phyloP scores from a whole-genome alignment of 2,329 filamentous ascomycete species.

The Fusarium duplospermum region DNA sequence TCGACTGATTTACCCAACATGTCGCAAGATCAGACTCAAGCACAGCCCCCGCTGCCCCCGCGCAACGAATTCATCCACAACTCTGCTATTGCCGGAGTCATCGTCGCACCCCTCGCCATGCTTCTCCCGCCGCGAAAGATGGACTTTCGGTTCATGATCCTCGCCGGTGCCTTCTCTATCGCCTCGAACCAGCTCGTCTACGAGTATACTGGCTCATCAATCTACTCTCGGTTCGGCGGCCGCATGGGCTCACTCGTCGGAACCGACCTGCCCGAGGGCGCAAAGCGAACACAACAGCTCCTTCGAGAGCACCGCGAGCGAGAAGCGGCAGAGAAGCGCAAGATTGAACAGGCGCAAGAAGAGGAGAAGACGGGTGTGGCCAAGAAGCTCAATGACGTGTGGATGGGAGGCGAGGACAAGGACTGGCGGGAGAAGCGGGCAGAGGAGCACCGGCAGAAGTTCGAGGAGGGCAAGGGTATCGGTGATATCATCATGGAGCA shows the following conservation, averaged over 20 bases:
- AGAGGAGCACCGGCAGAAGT: conserved; percentile 62
- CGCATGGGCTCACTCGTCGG: conserved; percentile 60
- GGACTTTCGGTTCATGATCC: conserved; percentile 62
- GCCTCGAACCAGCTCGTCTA: conserved; percentile 66
- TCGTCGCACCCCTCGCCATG: conserved; percentile 61
- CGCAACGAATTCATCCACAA: conserved; percentile 58
- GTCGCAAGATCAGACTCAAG: conserved; percentile 43
- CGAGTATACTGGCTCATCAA: conserved; percentile 67
- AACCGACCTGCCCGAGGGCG: conserved; percentile 68
- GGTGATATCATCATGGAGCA: conserved; percentile 68
- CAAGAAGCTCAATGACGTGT: conserved; percentile 59
- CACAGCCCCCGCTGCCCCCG: conserved; percentile 45
- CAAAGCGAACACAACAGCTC: conserved; percentile 59
- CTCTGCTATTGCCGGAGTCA: conserved; percentile 59
- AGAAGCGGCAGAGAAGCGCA: conserved; percentile 47
- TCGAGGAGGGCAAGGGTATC: conserved; percentile 67
- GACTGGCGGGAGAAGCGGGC: conserved; percentile 66
- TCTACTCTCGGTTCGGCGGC: conserved; percentile 59
- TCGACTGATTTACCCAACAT: conserved; percentile 29
- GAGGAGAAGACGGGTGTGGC: conserved; percentile 49
- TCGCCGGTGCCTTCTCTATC: conserved; percentile 62
- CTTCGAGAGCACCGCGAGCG: conserved; percentile 60
- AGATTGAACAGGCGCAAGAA: conserved; percentile 31
- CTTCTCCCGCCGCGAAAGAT: conserved; percentile 63
- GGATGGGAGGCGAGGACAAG: conserved; percentile 68